phyloP scores from a whole-genome alignment of 805 yeast genomes.

The Pichia nakasei region DNA sequence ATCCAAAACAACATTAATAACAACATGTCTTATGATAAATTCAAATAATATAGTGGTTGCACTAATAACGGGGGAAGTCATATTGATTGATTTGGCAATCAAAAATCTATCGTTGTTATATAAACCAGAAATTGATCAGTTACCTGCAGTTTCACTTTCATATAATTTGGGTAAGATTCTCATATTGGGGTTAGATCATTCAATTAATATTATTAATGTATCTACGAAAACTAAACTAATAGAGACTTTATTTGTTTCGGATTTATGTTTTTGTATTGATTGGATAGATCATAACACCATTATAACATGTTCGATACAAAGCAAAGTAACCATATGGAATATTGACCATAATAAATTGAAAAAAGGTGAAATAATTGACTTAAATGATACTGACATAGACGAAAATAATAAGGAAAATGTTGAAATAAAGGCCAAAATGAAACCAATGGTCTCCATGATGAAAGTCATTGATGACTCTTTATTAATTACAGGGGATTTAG shows the following conservation, averaged over 20 bases:
- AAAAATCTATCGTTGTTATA: not conserved
- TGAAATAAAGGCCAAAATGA: not conserved
- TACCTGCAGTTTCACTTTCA: constrained; percentile 6
- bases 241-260: not conserved
- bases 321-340: constrained; percentile 1
- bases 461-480: not conserved
- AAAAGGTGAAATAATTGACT: not conserved
- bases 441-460: not conserved
- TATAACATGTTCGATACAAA: not conserved
- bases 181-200: constrained; percentile 1
- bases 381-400: not conserved
- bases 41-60: constrained; percentile 17
- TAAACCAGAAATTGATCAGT: not conserved
- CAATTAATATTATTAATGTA: not conserved
- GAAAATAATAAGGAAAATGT: not conserved
- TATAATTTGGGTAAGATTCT: constrained; percentile 1
- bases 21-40: constrained; percentile 16
- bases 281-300: not conserved
- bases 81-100: not conserved
- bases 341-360: constrained; percentile 1
- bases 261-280: not conserved
- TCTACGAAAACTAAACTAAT: not conserved
- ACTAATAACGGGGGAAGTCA: constrained; percentile 16
- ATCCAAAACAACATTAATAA: constrained; percentile 1
- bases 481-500: constrained; percentile 16